Conservation (phyloP, 768 basidiomycete species). For the Tricholomella constricta region DNA sequence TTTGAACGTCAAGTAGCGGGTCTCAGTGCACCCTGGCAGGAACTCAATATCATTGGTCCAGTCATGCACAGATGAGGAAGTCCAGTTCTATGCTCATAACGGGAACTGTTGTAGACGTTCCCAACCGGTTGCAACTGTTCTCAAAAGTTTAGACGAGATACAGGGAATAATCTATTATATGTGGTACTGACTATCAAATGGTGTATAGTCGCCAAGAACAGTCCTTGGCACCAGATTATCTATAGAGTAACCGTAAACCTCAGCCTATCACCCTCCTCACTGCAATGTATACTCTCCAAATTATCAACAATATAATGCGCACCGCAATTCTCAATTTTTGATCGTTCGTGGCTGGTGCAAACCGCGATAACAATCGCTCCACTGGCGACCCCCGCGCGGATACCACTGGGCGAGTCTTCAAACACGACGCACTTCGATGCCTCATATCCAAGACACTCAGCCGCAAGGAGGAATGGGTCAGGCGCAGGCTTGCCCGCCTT, state of each 20-base stretch:
- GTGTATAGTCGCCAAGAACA: too few relatives aligned
- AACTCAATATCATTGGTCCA: too few relatives aligned
- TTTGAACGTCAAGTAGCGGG: too few relatives aligned
- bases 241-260: slow-evolving; percentile 39
- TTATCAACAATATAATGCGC: slow-evolving; percentile 59
- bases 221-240: too few relatives aligned
- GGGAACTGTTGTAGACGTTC: too few relatives aligned
- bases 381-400: slow-evolving; percentile 69
- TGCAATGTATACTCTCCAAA: slow-evolving; percentile 50
- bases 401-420: slow-evolving; percentile 81
- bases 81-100: too few relatives aligned
- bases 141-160: too few relatives aligned
- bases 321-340: slow-evolving; percentile 54
- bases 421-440: slow-evolving; percentile 72
- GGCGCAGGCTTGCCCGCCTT: slow-evolving; percentile 66
- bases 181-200: too few relatives aligned
- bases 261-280: slow-evolving; percentile 41
- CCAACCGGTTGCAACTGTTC: too few relatives aligned
- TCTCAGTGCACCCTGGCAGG: too few relatives aligned
- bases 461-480: slow-evolving; percentile 66
- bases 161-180: too few relatives aligned
- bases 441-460: slow-evolving; percentile 55
- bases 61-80: too few relatives aligned
- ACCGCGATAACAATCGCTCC: slow-evolving; percentile 76
- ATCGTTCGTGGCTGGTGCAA: slow-evolving; percentile 69